A percentile compares a stretch with the other conserved stretches of the same genome.
Conservation (phyloP, 2,329 filamentous ascomycete genomes). For the Hypoxylon sp. region DNA sequence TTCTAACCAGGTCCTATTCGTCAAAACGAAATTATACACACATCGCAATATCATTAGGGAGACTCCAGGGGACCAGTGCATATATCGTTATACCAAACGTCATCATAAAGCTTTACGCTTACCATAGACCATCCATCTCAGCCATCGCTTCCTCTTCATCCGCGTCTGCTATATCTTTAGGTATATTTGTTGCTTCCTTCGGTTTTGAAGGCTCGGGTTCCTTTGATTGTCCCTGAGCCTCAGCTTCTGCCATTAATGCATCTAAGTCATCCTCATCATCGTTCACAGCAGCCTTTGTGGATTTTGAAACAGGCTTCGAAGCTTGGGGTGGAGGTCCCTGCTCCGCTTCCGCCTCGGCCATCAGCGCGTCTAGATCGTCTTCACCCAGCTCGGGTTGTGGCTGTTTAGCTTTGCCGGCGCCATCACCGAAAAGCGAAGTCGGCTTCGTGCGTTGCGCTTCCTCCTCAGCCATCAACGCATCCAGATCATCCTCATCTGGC, state of each 20-base stretch:
- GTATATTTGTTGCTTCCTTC: slow-evolving; percentile 10
- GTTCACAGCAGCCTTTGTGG: slow-evolving; percentile 34
- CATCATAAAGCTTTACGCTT: slow-evolving; percentile 37
- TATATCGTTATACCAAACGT: slow-evolving; percentile 20
- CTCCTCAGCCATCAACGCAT: slow-evolving; percentile 68
- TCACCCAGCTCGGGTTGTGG: slow-evolving; percentile 51
- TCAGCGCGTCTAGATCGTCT: slow-evolving; percentile 62
- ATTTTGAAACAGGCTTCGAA: slow-evolving; percentile 25
- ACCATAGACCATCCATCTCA: slow-evolving; percentile 72
- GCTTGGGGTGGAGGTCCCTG: slow-evolving; percentile 23
- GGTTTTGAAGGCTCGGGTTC: slow-evolving; percentile 10
- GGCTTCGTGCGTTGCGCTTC: slow-evolving; percentile 52
- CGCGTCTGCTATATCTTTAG: slow-evolving; percentile 56
- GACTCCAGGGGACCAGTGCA: slow-evolving; percentile 13
- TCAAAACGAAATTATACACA: neutral
- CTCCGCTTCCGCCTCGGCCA: slow-evolving; percentile 57
- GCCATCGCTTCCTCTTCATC: slow-evolving; percentile 79
- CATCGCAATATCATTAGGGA: neutral
- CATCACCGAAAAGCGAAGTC: slow-evolving; percentile 44
- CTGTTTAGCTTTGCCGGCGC: slow-evolving; percentile 21
- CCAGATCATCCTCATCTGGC: slow-evolving; percentile 62
- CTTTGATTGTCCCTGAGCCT: slow-evolving; percentile 35
- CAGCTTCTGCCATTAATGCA: slow-evolving; percentile 56
- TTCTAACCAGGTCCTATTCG: neutral
- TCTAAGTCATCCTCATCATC: slow-evolving; percentile 57